Evolutionary conservation across 2,329 filamentous ascomycete species (phyloP).

Genomic region (Fusarium nodosum): DNA sequence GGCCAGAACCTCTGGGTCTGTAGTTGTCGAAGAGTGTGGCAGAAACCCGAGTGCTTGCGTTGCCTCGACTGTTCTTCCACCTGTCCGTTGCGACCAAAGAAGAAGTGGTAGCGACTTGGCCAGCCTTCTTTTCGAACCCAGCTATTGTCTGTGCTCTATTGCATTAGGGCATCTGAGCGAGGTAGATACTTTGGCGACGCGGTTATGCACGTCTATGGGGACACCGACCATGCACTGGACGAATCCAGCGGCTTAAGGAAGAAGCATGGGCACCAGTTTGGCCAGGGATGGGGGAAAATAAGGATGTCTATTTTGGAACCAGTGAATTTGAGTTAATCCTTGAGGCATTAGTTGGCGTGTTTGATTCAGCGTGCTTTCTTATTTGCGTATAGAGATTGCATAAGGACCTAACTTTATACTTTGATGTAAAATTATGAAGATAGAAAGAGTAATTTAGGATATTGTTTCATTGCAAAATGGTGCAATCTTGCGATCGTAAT

Average conservation of each 20-base stretch:
- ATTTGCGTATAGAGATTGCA: not conserved
- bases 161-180: conserved; percentile 18
- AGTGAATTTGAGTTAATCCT: too few relatives aligned
- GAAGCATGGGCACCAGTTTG: not conserved
- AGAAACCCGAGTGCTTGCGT: conserved; percentile 53
- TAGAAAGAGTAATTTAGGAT: not conserved
- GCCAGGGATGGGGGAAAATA: not conserved
- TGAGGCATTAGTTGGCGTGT: not conserved
- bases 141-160: not conserved
- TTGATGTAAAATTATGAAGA: not conserved
- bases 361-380: not conserved
- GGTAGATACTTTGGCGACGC: not conserved
- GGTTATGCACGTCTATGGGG: conserved; percentile 6
- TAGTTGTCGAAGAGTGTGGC: conserved; percentile 55
- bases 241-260: not conserved
- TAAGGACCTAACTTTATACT: not conserved
- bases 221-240: not conserved
- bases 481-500: not conserved
- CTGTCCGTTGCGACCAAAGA: conserved; percentile 55
- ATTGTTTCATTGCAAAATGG: not conserved
- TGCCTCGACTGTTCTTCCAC: conserved; percentile 55
- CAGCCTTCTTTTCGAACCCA: not conserved
- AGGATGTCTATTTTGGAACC: not conserved
- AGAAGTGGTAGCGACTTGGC: conserved; percentile 45
- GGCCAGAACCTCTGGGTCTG: conserved; percentile 59